phyloP scores from a whole-genome alignment of 2,329 filamentous ascomycete genomes.

The Aotearoamyces nothofagi region DNA sequence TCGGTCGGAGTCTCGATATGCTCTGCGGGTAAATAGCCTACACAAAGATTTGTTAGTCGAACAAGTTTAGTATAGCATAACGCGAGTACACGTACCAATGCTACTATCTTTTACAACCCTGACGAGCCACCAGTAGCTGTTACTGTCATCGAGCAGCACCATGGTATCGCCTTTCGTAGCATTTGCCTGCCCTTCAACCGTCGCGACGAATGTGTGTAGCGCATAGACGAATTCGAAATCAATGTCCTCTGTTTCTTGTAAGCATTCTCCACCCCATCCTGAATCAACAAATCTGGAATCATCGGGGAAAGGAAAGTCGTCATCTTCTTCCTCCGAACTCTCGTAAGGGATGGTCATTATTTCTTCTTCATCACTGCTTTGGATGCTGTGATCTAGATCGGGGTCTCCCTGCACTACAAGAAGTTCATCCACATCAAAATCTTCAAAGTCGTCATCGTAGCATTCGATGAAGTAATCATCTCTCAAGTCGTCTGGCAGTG shows the following conservation, averaged over 20 bases:
- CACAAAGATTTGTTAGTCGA: constrained; percentile 12
- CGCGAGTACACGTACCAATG: constrained; percentile 40
- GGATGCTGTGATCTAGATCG: constrained; percentile 1
- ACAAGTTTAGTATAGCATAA: background rate
- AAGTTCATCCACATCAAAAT: background rate
- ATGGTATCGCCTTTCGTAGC: constrained; percentile 97
- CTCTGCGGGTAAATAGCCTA: constrained; percentile 90
- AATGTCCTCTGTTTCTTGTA: constrained; percentile 92
- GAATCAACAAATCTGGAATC: constrained; percentile 52
- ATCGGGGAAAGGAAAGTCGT: constrained; percentile 30
- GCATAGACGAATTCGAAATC: constrained; percentile 99
- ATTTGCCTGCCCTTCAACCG: constrained; percentile 95
- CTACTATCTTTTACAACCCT: constrained; percentile 94
- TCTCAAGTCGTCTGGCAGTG: background rate
- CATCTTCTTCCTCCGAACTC: constrained; percentile 42
- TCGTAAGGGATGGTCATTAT: constrained; percentile 27
- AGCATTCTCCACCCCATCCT: constrained; percentile 67
- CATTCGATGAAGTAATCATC: constrained; percentile 2
- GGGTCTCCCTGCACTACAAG: background rate
- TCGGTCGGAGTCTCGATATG: constrained; percentile 98
- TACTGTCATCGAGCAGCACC: constrained; percentile 95
- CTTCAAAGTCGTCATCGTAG: constrained; percentile 20
- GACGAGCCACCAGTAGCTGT: constrained; percentile 99
- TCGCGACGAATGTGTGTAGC: constrained; percentile 92
- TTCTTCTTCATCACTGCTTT: constrained; percentile 14